Conservation (phyloP, 78 protist genomes). For the Dictyostelium purpureum region DNA sequence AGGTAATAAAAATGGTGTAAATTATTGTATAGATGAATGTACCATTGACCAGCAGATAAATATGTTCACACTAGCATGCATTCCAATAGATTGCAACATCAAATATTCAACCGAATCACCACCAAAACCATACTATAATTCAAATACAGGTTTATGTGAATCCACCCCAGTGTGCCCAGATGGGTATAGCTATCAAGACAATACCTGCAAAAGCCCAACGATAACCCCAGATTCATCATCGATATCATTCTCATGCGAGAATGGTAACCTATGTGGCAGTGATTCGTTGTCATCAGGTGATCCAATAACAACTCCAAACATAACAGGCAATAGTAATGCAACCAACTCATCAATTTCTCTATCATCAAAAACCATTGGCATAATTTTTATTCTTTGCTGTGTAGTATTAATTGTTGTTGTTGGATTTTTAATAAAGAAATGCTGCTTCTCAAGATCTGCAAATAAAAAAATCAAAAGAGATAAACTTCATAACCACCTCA, state of each 20-base stretch:
- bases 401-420: too few species aligned
- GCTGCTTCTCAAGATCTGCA: too few species aligned
- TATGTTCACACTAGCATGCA: background rate
- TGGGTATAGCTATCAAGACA: background rate
- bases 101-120: background rate
- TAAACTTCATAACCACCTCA: too few species aligned
- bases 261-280: too few species aligned
- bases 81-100: background rate
- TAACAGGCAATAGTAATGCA: too few species aligned
- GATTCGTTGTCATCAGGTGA: background rate
- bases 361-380: too few species aligned
- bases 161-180: background rate
- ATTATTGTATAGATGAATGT: constrained; percentile 3
- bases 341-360: too few species aligned
- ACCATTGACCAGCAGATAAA: background rate
- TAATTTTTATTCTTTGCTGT: too few species aligned
- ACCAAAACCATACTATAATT: background rate
- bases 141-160: background rate
- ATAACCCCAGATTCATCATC: background rate
- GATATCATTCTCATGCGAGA: background rate
- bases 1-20: background rate
- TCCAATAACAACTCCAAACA: background rate
- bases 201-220: background rate
- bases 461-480: too few species aligned
- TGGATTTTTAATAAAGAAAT: too few species aligned